phyloP scores from a whole-genome alignment of 2,329 filamentous ascomycete species.

The Phyllosticta paracitricarpa region DNA sequence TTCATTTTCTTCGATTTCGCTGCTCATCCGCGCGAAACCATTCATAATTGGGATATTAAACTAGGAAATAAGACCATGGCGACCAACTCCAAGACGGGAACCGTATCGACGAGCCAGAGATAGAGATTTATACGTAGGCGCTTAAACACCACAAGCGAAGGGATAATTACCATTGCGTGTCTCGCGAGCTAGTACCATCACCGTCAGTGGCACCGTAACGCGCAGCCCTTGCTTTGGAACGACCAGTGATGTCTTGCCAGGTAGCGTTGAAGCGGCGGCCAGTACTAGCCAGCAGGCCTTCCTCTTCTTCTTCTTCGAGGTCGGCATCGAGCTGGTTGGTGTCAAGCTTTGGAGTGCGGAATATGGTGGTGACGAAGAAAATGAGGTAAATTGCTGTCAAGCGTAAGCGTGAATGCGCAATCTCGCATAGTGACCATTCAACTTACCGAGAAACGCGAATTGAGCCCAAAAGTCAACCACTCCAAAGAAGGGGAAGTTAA shows the following conservation, averaged over 20 bases:
- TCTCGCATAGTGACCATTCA: not conserved
- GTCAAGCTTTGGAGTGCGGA: conserved; percentile 70
- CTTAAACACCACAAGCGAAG: not conserved
- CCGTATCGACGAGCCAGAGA: not conserved
- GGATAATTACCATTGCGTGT: conserved; percentile 7
- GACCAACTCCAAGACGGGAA: not conserved
- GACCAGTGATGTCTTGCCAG: conserved; percentile 77
- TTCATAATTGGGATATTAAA: conserved; percentile 2
- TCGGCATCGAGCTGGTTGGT: conserved; percentile 75
- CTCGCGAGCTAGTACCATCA: not conserved
- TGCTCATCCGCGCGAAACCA: not conserved
- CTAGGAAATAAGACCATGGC: not conserved
- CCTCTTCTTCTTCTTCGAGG: conserved; percentile 84
- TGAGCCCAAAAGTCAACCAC: conserved; percentile 93
- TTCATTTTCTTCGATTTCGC: not conserved
- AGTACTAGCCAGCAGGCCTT: conserved; percentile 77
- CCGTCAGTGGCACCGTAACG: conserved; percentile 12
- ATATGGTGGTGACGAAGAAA: conserved; percentile 67
- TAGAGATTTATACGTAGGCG: not conserved
- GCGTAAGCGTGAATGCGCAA: not conserved
- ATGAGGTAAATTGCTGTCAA: conserved; percentile 58
- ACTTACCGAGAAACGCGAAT: conserved; percentile 68
- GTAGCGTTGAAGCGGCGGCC: conserved; percentile 72
- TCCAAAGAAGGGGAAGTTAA: conserved; percentile 94
- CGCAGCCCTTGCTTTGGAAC: conserved; percentile 21